Conservation (phyloP, 495 filamentous ascomycete genomes). For the Aeminium ludgeri region DNA sequence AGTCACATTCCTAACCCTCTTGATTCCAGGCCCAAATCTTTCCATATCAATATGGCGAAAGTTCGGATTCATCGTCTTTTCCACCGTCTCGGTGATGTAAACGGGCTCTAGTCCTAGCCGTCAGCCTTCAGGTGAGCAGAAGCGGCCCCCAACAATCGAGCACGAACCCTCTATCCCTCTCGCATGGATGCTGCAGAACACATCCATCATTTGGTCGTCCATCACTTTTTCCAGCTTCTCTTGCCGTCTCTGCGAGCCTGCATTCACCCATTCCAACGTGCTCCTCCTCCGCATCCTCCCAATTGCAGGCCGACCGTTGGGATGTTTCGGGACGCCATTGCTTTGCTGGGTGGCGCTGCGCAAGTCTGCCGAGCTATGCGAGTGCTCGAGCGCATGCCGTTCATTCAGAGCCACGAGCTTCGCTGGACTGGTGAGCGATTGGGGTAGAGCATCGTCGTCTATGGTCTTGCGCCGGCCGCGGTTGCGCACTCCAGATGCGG, state of each 20-base stretch:
- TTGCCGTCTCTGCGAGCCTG: slow-evolving; percentile 52
- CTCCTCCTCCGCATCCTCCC: slow-evolving; percentile 42
- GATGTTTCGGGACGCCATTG: background rate
- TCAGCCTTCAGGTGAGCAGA: background rate
- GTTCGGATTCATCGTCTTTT: slow-evolving; percentile 71
- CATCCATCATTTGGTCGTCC: slow-evolving; percentile 58
- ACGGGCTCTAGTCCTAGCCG: slow-evolving; percentile 39
- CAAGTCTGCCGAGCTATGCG: slow-evolving; percentile 58
- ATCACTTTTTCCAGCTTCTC: slow-evolving; percentile 59
- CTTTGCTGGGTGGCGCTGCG: too few species aligned
- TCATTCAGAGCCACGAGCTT: slow-evolving; percentile 50
- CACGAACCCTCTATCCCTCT: slow-evolving; percentile 21
- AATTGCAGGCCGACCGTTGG: slow-evolving; percentile 4
- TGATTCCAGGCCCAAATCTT: slow-evolving; percentile 45
- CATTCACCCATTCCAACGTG: slow-evolving; percentile 48
- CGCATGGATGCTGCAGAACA: slow-evolving; percentile 71
- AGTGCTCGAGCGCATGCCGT: slow-evolving; percentile 42
- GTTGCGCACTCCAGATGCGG: slow-evolving; percentile 29
- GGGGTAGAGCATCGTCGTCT: slow-evolving; percentile 66
- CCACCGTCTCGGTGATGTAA: slow-evolving; percentile 74
- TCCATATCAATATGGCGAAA: slow-evolving; percentile 77
- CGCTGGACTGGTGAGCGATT: slow-evolving; percentile 46
- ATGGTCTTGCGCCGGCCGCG: slow-evolving; percentile 50
- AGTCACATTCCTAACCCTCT: slow-evolving; percentile 43
- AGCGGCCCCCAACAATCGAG: slow-evolving; percentile 7